Conservation (phyloP, 148 eudicot genomes). For the Persicaria maculosa region DNA sequence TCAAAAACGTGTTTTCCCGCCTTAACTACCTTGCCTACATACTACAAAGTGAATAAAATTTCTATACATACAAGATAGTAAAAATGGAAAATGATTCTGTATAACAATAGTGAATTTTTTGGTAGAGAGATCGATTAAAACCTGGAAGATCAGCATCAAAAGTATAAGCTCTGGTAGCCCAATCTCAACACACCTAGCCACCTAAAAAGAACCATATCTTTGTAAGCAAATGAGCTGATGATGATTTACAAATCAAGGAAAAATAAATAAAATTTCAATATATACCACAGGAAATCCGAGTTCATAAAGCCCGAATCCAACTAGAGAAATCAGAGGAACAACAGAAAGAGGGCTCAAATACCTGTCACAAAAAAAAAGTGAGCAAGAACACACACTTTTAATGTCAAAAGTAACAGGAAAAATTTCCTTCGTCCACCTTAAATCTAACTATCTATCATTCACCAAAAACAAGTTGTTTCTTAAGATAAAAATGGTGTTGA, state of each 20-base stretch:
- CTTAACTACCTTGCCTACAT: constrained; percentile 45
- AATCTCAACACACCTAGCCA: constrained; percentile 94
- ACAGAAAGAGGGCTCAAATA: constrained; percentile 83
- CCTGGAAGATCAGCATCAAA: constrained; percentile 77
- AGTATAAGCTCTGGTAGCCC: constrained; percentile 81
- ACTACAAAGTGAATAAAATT: constrained; percentile 37
- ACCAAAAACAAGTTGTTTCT: not conserved
- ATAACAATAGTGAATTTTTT: not conserved
- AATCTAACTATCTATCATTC: not conserved
- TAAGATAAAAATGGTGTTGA: not conserved
- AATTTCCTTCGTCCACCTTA: not conserved
- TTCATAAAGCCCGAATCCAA: constrained; percentile 93
- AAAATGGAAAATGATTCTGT: not conserved
- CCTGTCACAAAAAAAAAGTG: constrained; percentile 25
- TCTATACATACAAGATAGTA: not conserved
- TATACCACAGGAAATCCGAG: constrained; percentile 97
- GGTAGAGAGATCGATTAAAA: constrained; percentile 16
- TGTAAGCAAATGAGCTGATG: not conserved
- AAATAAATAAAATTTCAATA: not conserved
- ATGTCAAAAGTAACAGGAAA: not conserved
- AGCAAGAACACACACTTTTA: not conserved
- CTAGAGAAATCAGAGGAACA: constrained; percentile 86
- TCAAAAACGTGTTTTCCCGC: constrained; percentile 63
- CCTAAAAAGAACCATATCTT: constrained; percentile 32
- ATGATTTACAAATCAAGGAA: not conserved